Evolutionary conservation across 805 yeast species (phyloP).

Genomic region (Candida ponderosae): DNA sequence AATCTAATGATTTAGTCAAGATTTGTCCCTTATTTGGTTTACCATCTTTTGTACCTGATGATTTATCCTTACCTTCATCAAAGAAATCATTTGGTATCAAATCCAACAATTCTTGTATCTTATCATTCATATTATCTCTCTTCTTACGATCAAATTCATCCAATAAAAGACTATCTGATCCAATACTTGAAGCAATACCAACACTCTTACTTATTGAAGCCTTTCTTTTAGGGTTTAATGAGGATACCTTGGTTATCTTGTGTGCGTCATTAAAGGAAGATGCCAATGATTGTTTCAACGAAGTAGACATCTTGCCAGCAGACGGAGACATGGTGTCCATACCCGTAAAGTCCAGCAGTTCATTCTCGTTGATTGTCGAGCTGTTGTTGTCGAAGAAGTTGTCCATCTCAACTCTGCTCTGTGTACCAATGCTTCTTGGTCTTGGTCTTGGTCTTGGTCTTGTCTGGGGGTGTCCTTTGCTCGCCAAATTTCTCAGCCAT

Average conservation of each 20-base stretch:
- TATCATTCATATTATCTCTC: conserved; percentile 50
- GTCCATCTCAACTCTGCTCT: neutral
- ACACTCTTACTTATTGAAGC: neutral
- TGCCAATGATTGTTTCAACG: conserved; percentile 18
- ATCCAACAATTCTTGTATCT: conserved; percentile 42
- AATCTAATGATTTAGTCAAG: conserved; percentile 66
- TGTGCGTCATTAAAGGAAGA: conserved; percentile 5
- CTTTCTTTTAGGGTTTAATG: neutral
- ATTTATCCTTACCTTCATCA: conserved; percentile 30
- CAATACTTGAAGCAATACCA: neutral
- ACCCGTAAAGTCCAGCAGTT: conserved; percentile 12
- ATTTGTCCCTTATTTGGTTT: conserved; percentile 84
- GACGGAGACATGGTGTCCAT: conserved; percentile 3
- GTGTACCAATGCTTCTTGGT: no score
- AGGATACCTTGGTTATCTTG: neutral
- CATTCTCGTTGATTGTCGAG: conserved; percentile 11
- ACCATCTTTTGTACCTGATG: conserved; percentile 72
- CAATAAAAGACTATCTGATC: neutral
- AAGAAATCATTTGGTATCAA: conserved; percentile 40
- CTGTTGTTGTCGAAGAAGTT: neutral
- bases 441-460: no score
- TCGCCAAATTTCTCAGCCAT: no score
- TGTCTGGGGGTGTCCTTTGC: no score
- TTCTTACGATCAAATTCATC: conserved; percentile 37
- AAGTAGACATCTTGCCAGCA: neutral